Conservation (phyloP, 176 grass and related monocot species). For the Ensete ventricosum region DNA sequence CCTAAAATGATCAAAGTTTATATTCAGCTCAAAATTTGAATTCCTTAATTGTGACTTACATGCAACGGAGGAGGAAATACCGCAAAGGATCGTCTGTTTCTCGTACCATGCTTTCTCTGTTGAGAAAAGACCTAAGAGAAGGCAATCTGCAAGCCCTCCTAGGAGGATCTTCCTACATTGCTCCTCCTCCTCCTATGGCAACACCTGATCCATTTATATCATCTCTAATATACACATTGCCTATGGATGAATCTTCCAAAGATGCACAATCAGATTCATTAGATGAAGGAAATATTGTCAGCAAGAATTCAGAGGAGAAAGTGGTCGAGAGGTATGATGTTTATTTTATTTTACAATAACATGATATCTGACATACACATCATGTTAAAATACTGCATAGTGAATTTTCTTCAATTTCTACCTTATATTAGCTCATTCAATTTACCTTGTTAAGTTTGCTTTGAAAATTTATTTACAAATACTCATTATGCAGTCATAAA, state of each 20-base stretch:
- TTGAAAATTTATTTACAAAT: not conserved
- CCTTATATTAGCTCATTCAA: not conserved
- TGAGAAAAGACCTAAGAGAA: constrained; percentile 72
- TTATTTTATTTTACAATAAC: not conserved
- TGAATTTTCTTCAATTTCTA: not conserved
- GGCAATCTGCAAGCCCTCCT: constrained; percentile 83
- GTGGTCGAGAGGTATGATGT: constrained; percentile 47
- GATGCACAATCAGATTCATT: constrained; percentile 53
- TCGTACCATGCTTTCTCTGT: constrained; percentile 61
- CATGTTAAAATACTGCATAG: not conserved
- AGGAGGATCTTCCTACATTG: constrained; percentile 57
- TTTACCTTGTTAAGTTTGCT: not conserved
- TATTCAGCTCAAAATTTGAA: constrained; percentile 6
- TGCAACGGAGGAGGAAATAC: constrained; percentile 64
- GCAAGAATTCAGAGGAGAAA: constrained; percentile 59
- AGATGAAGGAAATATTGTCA: constrained; percentile 47
- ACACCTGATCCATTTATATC: constrained; percentile 83
- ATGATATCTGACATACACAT: not conserved
- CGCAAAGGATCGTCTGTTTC: constrained; percentile 55
- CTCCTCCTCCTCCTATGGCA: constrained; percentile 42
- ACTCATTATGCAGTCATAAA: not conserved
- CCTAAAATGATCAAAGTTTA: not conserved
- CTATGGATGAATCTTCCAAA: constrained; percentile 60
- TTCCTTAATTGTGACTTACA: constrained; percentile 68
- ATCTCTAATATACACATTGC: constrained; percentile 80